phyloP scores from a whole-genome alignment of 257 asterid species.

The Salvia miltiorrhiza region DNA sequence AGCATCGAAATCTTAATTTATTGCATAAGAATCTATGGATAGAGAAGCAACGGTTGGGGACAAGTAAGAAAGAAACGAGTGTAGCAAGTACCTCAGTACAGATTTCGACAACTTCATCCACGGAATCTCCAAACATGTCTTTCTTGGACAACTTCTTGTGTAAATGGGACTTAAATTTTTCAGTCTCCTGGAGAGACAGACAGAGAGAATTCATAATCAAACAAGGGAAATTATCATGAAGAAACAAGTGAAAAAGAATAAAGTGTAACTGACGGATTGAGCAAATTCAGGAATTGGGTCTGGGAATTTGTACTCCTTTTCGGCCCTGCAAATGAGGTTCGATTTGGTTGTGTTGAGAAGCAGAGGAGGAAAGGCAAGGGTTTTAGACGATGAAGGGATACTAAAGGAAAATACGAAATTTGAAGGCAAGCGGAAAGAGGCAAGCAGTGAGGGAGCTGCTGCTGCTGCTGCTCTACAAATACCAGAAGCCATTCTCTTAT shows the following conservation, averaged over 20 bases:
- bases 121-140: constrained; percentile 72
- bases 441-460: constrained; percentile 6
- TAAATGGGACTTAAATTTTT: constrained; percentile 70
- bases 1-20: too few species aligned
- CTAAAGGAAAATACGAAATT: constrained; percentile 16
- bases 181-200: constrained; percentile 55
- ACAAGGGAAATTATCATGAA: not conserved
- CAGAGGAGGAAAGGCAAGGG: not conserved
- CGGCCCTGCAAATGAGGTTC: constrained; percentile 60
- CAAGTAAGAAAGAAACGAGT: not conserved
- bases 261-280: constrained; percentile 49
- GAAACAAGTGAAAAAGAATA: not conserved
- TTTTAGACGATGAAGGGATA: constrained; percentile 1
- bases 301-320: constrained; percentile 81
- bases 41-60: not conserved
- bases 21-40: not conserved
- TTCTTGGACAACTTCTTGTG: constrained; percentile 65
- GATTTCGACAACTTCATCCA: constrained; percentile 75
- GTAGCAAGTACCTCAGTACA: constrained; percentile 64
- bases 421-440: constrained; percentile 16
- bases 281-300: constrained; percentile 98
- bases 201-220: not conserved
- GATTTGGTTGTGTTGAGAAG: constrained; percentile 4
- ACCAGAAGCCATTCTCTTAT: constrained; percentile 30
- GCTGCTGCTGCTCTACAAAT: not conserved